phyloP scores from a whole-genome alignment of 1,139 yeast genomes.

The Yamadazyma songkhlaensis region DNA sequence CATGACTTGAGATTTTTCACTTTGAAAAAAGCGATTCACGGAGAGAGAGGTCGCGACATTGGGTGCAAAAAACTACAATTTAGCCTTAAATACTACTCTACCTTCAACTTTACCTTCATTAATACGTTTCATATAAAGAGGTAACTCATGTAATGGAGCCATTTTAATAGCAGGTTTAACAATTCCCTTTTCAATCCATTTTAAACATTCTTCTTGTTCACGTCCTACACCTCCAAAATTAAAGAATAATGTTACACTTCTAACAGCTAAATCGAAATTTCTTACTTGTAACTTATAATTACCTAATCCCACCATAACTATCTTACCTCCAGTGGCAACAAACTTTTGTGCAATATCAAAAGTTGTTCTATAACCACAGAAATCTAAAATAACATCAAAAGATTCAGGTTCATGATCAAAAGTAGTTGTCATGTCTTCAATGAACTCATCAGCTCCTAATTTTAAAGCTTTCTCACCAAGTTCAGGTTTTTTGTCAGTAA shows the following conservation, averaged over 20 bases:
- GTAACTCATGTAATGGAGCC: conserved; percentile 34
- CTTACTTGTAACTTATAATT: conserved; percentile 26
- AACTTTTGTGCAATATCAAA: conserved; percentile 31
- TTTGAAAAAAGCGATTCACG: conserved; percentile 2
- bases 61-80: conserved; percentile 1
- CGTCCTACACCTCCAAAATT: conserved; percentile 47
- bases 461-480: conserved; percentile 26
- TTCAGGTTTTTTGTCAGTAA: conserved; percentile 36
- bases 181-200: conserved; percentile 41
- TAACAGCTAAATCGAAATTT: conserved; percentile 36
- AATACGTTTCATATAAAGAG: conserved; percentile 33
- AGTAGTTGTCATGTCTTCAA: conserved; percentile 28
- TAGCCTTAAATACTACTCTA: conserved; percentile 36
- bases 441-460: conserved; percentile 45
- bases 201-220: conserved; percentile 45
- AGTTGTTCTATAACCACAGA: conserved; percentile 43
- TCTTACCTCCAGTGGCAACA: conserved; percentile 36
- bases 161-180: conserved; percentile 36
- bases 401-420: conserved; percentile 25
- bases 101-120: conserved; percentile 41
- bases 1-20: conserved; percentile 41
- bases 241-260: conserved; percentile 41
- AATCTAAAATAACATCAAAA: conserved; percentile 43
- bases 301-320: conserved; percentile 46
- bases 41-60: conserved; percentile 1